phyloP scores from a whole-genome alignment of 306 rosid species.

The Quillaja saponaria region DNA sequence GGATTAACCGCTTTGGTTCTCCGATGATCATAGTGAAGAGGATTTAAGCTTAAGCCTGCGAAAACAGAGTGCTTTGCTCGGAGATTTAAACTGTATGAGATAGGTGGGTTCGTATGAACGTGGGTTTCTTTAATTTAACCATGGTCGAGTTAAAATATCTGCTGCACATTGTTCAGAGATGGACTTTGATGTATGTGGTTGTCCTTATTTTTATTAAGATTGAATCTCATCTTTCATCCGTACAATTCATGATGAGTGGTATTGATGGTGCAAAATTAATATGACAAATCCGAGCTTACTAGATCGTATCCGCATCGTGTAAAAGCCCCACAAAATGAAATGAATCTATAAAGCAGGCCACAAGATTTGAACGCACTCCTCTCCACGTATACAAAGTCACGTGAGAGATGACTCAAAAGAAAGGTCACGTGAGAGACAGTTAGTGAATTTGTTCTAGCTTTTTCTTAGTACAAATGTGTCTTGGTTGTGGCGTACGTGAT shows the following conservation, averaged over 20 bases:
- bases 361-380: background rate
- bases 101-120: slow-evolving; percentile 23
- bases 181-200: too few relatives aligned
- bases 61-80: background rate
- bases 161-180: too few relatives aligned
- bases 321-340: background rate
- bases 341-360: background rate
- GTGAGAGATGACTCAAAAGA: too few relatives aligned
- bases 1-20: slow-evolving; percentile 26
- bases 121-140: slow-evolving; percentile 24
- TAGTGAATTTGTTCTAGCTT: background rate
- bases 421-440: background rate
- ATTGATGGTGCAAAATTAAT: background rate
- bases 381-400: background rate
- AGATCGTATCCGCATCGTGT: background rate
- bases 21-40: slow-evolving; percentile 33
- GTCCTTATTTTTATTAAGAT: too few relatives aligned
- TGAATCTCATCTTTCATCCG: background rate
- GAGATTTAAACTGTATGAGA: slow-evolving; percentile 23
- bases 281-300: background rate
- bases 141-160: slow-evolving; percentile 38
- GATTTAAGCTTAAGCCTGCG: background rate
- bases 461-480: too few relatives aligned
- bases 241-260: background rate
- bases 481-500: too few relatives aligned